Percentiles rank a stretch among this genome's conserved stretches.
phyloP scores from a whole-genome alignment of 345 rosid species.

The Citrus unshiu region DNA sequence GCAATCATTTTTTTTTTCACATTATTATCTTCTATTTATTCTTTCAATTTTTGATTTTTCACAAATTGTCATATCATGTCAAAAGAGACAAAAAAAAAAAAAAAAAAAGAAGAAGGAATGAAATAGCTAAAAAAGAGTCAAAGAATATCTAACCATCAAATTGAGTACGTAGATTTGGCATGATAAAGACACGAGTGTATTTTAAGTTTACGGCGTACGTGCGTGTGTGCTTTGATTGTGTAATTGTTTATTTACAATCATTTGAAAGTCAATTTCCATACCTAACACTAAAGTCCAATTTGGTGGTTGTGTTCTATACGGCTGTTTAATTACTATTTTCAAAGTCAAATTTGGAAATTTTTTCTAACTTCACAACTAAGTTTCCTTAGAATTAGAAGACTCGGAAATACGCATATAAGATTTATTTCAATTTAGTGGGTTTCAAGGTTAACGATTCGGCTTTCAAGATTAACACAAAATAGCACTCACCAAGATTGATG shows the following conservation, averaged over 20 bases:
- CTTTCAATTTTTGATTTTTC: background rate
- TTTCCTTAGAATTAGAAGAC: background rate
- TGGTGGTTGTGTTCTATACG: background rate
- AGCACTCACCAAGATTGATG: no score
- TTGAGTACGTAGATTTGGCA: background rate
- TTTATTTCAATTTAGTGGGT: no score
- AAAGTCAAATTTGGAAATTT: constrained; percentile 9
- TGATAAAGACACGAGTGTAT: constrained; percentile 9
- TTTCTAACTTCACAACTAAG: background rate
- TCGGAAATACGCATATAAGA: background rate
- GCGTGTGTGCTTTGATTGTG: background rate
- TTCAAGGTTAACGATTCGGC: no score
- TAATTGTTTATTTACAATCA: background rate
- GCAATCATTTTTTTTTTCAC: background rate
- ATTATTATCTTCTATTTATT: background rate
- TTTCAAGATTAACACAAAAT: no score
- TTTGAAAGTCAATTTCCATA: background rate
- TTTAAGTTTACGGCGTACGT: background rate
- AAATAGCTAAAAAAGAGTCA: background rate
- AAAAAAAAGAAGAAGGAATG: background rate
- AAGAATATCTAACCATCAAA: background rate
- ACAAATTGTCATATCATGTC: background rate
- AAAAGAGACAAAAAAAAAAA: no score
- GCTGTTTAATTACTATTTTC: background rate
- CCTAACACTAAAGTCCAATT: constrained; percentile 3